A percentile compares a stretch with the other conserved stretches of the same genome.
Conservation (phyloP, 2,329 filamentous ascomycete genomes). For the Aureobasidium lini region DNA sequence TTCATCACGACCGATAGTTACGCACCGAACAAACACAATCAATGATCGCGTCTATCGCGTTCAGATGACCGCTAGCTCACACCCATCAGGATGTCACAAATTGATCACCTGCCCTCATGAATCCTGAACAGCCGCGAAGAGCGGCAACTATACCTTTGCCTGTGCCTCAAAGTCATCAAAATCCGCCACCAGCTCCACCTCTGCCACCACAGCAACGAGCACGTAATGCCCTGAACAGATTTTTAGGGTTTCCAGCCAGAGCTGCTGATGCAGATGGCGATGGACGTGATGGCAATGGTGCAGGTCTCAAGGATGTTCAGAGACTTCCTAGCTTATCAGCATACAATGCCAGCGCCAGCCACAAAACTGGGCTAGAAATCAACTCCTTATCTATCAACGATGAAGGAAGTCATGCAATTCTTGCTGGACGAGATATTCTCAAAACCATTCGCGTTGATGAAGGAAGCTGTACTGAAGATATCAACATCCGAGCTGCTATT, state of each 20-base stretch:
- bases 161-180: constrained; percentile 3
- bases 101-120: constrained; percentile 2
- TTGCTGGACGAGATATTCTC: constrained; percentile 59
- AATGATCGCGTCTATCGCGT: background rate
- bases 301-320: constrained; percentile 9
- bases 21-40: no score
- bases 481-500: constrained; percentile 55
- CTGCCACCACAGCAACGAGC: constrained; percentile 18
- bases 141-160: constrained; percentile 14
- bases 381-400: constrained; percentile 57
- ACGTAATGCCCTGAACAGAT: constrained; percentile 38
- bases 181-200: constrained; percentile 17
- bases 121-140: constrained; percentile 10
- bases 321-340: constrained; percentile 15
- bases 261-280: constrained; percentile 33
- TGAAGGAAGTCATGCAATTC: constrained; percentile 54
- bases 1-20: no score
- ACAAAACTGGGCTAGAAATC: constrained; percentile 59
- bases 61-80: background rate
- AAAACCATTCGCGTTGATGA: constrained; percentile 56
- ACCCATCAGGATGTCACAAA: background rate
- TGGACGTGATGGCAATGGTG: constrained; percentile 28
- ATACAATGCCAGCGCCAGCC: constrained; percentile 48
- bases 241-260: constrained; percentile 48
- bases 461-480: constrained; percentile 52